These are phyloP conservation scores for Populus trichocarpa DNA, from an alignment of 441 rosid genomes.

Conservation along the genomic window DNA sequence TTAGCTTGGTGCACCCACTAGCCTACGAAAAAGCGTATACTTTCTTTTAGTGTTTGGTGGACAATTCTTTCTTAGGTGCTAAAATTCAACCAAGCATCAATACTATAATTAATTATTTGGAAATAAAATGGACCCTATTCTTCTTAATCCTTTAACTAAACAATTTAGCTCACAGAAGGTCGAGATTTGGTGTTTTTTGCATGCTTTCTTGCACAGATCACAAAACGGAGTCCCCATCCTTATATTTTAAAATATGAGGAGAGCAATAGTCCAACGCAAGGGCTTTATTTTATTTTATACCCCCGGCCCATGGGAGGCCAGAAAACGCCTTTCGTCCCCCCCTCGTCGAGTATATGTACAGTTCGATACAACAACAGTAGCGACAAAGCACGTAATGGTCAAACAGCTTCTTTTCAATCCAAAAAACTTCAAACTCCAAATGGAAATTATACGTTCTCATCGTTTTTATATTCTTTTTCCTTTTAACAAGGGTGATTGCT, in stretches of 20 bases:
- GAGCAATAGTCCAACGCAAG: not conserved
- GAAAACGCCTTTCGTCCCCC: too few species aligned
- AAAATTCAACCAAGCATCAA: constrained; percentile 23
- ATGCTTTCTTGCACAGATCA: not conserved
- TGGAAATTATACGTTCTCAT: too few species aligned
- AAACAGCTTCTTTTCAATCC: not conserved
- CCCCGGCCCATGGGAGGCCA: too few species aligned
- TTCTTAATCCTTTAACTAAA: not conserved
- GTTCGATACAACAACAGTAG: not conserved
- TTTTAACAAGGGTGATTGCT: not conserved
- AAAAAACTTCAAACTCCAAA: too few species aligned
- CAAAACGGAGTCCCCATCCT: not conserved
- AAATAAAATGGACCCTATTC: not conserved
- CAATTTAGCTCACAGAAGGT: not conserved
- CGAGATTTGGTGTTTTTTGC: not conserved
- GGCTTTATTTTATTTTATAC: not conserved
- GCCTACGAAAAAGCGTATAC: constrained; percentile 16
- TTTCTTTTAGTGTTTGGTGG: constrained; percentile 31
- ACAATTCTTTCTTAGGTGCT: constrained; percentile 29
- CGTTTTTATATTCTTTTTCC: too few species aligned
- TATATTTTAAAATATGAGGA: not conserved
- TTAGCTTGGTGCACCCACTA: constrained; percentile 50
- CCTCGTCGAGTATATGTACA: too few species aligned
- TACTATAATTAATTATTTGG: constrained; percentile 4
- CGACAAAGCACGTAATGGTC: not conserved